Conservation (phyloP, 352 stramenopile species). For the Phytophthora citrophthora region DNA sequence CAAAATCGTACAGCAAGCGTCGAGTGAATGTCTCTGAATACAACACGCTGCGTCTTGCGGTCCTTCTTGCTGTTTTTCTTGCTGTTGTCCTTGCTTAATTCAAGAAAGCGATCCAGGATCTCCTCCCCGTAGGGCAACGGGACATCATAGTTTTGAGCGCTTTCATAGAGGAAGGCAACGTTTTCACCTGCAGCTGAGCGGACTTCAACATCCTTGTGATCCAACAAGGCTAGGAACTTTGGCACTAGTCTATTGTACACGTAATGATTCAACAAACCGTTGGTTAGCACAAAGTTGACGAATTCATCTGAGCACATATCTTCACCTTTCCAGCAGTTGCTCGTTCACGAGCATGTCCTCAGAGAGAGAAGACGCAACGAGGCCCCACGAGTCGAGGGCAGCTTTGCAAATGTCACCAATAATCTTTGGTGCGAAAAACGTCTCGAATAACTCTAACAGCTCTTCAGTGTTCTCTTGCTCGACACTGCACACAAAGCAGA, state of each 20-base stretch:
- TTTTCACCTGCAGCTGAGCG: constrained; percentile 85
- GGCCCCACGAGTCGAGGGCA: constrained; percentile 77
- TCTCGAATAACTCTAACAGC: constrained; percentile 67
- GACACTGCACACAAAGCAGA: constrained; percentile 80
- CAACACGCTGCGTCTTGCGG: constrained; percentile 82
- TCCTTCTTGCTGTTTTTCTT: constrained; percentile 93
- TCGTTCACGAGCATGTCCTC: constrained; percentile 61
- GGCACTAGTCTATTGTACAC: constrained; percentile 59
- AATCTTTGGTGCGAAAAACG: constrained; percentile 76
- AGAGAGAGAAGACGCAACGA: constrained; percentile 66
- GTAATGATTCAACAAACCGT: not conserved
- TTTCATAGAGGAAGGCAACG: constrained; percentile 86
- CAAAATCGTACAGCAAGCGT: constrained; percentile 67
- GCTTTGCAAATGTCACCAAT: constrained; percentile 63
- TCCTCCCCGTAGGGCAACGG: constrained; percentile 65
- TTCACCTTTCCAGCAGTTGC: constrained; percentile 65
- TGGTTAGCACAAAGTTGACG: not conserved
- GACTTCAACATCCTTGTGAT: constrained; percentile 85
- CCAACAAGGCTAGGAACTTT: constrained; percentile 70
- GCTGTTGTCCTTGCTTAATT: constrained; percentile 89
- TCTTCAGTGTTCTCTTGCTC: constrained; percentile 81
- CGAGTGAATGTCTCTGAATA: constrained; percentile 86
- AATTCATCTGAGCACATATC: not conserved
- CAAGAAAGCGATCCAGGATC: constrained; percentile 70
- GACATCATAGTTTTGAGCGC: constrained; percentile 50